Conservation (phyloP, 768 basidiomycete genomes). For the Tylopilus balloui region DNA sequence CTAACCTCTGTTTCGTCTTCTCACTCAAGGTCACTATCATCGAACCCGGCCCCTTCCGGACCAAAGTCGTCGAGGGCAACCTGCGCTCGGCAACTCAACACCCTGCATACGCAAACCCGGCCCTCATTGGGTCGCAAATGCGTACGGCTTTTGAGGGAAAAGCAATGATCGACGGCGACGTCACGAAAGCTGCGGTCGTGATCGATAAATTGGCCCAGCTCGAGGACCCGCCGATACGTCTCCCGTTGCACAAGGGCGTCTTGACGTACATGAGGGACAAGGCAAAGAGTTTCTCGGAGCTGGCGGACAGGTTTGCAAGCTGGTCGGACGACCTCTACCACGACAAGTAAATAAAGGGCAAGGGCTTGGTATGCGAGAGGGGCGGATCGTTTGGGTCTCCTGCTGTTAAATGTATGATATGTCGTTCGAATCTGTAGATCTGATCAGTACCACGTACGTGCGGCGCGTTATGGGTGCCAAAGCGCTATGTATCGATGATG, state of each 20-base stretch:
- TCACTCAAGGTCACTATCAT: slow-evolving; percentile 15
- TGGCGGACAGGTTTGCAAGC: slow-evolving; percentile 12
- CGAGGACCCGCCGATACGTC: slow-evolving; percentile 17
- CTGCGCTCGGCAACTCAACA: slow-evolving; percentile 8
- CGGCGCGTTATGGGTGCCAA: too few species aligned
- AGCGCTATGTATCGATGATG: too few species aligned
- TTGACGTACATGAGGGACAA: slow-evolving; percentile 13
- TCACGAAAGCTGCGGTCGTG: slow-evolving; percentile 8
- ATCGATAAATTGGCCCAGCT: slow-evolving; percentile 13
- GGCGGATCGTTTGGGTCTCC: neutral
- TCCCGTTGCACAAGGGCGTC: slow-evolving; percentile 9
- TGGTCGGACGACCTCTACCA: slow-evolving; percentile 18
- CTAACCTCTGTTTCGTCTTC: neutral
- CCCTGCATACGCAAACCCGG: slow-evolving; percentile 17
- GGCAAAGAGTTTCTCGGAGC: slow-evolving; percentile 7
- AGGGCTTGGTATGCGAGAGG: neutral
- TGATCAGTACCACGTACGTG: too few species aligned
- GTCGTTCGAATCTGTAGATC: too few species aligned
- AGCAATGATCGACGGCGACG: slow-evolving; percentile 15
- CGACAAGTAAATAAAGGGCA: neutral
- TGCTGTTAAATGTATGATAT: neutral
- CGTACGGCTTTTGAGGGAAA: neutral
- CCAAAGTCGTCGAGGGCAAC: slow-evolving; percentile 3
- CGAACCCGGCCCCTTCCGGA: slow-evolving; percentile 17
- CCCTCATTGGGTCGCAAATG: neutral